These are phyloP conservation scores for Candida nonsorbophila DNA, from an alignment of 805 yeast genomes.

Conservation along the genomic window DNA sequence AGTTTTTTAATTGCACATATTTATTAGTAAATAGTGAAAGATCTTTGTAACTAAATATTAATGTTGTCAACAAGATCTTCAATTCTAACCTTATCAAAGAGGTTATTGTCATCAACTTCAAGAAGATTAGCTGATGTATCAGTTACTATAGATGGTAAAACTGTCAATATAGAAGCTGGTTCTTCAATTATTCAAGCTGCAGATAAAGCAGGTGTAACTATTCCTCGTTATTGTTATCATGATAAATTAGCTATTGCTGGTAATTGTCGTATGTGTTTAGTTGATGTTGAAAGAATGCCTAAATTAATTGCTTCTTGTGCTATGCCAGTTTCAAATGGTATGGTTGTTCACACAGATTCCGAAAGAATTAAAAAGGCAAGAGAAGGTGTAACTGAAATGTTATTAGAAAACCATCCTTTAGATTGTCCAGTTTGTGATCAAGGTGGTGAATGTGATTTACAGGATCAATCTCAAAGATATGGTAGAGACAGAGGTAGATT, in stretches of 20 bases:
- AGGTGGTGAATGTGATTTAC: conserved; percentile 92
- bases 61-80: conserved; percentile 15
- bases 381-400: conserved; percentile 87
- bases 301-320: conserved; percentile 89
- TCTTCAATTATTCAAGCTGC: conserved; percentile 88
- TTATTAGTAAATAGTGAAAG: too few species aligned
- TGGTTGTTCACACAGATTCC: conserved; percentile 77
- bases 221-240: conserved; percentile 89
- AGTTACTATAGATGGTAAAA: conserved; percentile 62
- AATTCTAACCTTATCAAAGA: conserved; percentile 15
- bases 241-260: conserved; percentile 89
- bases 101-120: conserved; percentile 15
- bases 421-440: conserved; percentile 93
- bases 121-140: conserved; percentile 47
- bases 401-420: conserved; percentile 82
- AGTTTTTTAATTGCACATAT: too few species aligned
- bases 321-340: conserved; percentile 85
- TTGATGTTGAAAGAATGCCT: conserved; percentile 85
- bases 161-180: conserved; percentile 78
- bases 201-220: conserved; percentile 82
- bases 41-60: conserved; percentile 2
- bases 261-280: conserved; percentile 90
- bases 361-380: conserved; percentile 78
- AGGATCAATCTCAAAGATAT: conserved; percentile 78
- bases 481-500: conserved; percentile 87